Conservation (phyloP, 2,329 filamentous ascomycete species). For the Colletotrichum tropicicola region DNA sequence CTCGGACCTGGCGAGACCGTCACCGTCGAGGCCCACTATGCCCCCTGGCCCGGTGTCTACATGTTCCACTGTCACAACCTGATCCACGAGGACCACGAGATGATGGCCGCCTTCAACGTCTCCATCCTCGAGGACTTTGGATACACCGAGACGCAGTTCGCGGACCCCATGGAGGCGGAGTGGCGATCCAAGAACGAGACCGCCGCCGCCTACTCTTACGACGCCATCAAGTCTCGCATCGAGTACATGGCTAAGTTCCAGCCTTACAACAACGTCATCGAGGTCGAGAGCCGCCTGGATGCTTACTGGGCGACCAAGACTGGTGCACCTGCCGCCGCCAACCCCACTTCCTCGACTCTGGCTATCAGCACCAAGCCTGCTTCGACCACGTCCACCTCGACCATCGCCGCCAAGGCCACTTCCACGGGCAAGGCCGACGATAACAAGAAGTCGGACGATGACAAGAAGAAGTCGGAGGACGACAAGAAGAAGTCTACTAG, state of each 20-base stretch:
- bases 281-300: slow-evolving; percentile 39
- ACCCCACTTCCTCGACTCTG: background rate
- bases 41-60: slow-evolving; percentile 59
- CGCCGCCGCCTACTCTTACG: slow-evolving; percentile 35
- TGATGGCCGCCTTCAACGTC: slow-evolving; percentile 56
- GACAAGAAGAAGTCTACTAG: slow-evolving; percentile 2
- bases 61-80: slow-evolving; percentile 56
- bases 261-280: slow-evolving; percentile 44
- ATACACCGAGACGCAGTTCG: slow-evolving; percentile 46
- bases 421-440: slow-evolving; percentile 7
- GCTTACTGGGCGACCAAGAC: slow-evolving; percentile 39
- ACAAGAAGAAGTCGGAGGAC: background rate
- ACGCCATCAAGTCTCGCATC: slow-evolving; percentile 39
- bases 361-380: background rate
- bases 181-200: slow-evolving; percentile 43
- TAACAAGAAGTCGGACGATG: background rate
- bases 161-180: slow-evolving; percentile 46
- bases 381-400: background rate
- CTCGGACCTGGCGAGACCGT: slow-evolving; percentile 56
- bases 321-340: background rate
- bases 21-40: slow-evolving; percentile 57
- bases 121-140: slow-evolving; percentile 44
- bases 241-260: slow-evolving; percentile 41
- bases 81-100: slow-evolving; percentile 52
- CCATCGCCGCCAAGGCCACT: background rate